Conservation (phyloP, 23 red algal species). For the Chondrus crispus region DNA sequence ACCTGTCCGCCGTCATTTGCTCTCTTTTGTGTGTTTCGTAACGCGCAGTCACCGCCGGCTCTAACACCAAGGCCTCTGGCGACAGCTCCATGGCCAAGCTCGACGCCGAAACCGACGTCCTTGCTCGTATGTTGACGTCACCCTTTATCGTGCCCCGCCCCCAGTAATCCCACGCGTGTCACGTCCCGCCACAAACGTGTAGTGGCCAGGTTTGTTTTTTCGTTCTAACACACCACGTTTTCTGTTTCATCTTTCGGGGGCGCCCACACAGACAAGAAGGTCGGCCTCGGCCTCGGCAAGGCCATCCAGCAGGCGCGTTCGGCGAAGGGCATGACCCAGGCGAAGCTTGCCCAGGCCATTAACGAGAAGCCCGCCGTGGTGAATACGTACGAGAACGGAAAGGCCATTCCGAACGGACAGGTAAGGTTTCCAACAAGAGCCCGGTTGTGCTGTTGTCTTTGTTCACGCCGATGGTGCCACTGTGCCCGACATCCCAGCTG, state of each 20-base stretch:
- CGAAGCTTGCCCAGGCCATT: slow-evolving; percentile 89
- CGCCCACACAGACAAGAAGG: slow-evolving; percentile 77
- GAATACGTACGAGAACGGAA: slow-evolving; percentile 90
- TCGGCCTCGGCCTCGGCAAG: slow-evolving; percentile 76
- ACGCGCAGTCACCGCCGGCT: slow-evolving; percentile 58
- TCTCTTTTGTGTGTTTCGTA: neutral
- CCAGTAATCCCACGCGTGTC: neutral
- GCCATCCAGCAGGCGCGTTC: slow-evolving; percentile 87
- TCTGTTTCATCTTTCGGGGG: neutral
- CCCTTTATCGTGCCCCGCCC: neutral
- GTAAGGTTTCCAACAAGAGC: neutral
- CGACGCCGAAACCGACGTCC: slow-evolving; percentile 80
- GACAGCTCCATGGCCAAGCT: slow-evolving; percentile 77
- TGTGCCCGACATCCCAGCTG: neutral
- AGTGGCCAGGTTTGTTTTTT: neutral
- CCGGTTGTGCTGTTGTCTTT: neutral
- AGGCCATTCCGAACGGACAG: slow-evolving; percentile 80
- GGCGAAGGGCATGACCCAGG: slow-evolving; percentile 86
- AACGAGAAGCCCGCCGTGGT: slow-evolving; percentile 92
- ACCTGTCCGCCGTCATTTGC: neutral
- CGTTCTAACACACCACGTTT: neutral
- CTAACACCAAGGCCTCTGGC: slow-evolving; percentile 27
- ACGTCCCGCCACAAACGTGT: neutral
- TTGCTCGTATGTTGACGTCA: slow-evolving; percentile 41
- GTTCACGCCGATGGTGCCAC: neutral